phyloP scores from a whole-genome alignment of 1,139 yeast species.

The Wickerhamomyces sp. region DNA sequence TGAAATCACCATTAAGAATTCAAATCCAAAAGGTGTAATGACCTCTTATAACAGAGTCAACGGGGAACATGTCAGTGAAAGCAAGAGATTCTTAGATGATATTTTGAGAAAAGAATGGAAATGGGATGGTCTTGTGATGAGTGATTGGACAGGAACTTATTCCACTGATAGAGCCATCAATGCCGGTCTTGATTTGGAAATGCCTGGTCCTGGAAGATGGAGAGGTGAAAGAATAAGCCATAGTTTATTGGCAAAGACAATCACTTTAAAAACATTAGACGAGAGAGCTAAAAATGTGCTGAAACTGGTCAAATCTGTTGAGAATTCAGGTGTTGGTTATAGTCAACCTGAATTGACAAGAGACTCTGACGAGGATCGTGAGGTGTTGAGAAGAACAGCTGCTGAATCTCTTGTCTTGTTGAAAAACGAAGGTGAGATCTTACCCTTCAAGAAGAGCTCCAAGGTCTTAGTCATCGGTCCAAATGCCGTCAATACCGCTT shows the following conservation, averaged over 20 bases:
- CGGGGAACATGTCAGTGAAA: constrained; percentile 51
- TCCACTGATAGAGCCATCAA: constrained; percentile 41
- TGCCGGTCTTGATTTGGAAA: constrained; percentile 57
- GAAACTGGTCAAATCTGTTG: constrained; percentile 39
- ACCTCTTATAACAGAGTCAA: constrained; percentile 56
- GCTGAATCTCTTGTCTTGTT: constrained; percentile 49
- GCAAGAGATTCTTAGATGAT: constrained; percentile 35
- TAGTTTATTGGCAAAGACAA: constrained; percentile 29
- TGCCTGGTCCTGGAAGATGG: constrained; percentile 56
- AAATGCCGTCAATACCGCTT: constrained; percentile 38
- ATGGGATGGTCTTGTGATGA: constrained; percentile 51
- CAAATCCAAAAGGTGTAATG: constrained; percentile 51
- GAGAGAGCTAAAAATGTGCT: constrained; percentile 44
- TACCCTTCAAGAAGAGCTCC: constrained; percentile 37
- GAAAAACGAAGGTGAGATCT: constrained; percentile 41
- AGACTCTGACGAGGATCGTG: constrained; percentile 36
- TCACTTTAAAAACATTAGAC: constrained; percentile 22
- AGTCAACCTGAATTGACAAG: constrained; percentile 35
- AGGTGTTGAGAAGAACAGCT: constrained; percentile 41
- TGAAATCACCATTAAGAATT: constrained; percentile 45
- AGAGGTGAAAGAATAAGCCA: constrained; percentile 37
- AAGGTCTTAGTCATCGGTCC: constrained; percentile 45
- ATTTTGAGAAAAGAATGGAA: constrained; percentile 51
- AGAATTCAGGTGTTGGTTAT: constrained; percentile 34
- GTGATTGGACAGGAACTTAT: constrained; percentile 63